These are phyloP conservation scores for Fusarium solani-melongenae DNA, from an alignment of 2,329 filamentous ascomycete species.

Conservation along the genomic window DNA sequence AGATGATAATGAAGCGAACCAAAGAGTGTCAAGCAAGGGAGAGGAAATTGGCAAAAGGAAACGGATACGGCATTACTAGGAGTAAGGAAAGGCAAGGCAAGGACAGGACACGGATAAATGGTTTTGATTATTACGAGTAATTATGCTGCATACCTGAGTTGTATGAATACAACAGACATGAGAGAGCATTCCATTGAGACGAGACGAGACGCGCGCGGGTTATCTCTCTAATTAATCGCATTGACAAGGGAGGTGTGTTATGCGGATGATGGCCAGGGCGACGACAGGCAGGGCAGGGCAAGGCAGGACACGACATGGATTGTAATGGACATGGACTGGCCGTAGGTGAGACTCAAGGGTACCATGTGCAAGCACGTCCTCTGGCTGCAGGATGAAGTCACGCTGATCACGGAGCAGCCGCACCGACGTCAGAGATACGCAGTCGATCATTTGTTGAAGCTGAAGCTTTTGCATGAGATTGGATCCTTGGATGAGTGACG, in stretches of 20 bases:
- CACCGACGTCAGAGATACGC: slow-evolving; percentile 34
- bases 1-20: slow-evolving; percentile 17
- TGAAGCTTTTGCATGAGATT: not conserved
- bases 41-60: slow-evolving; percentile 18
- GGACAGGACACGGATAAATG: slow-evolving; percentile 14
- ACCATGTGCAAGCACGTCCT: slow-evolving; percentile 27
- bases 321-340: not conserved
- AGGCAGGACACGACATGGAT: not conserved
- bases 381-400: slow-evolving; percentile 43
- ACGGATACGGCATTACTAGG: slow-evolving; percentile 25
- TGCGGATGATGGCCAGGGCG: slow-evolving; percentile 16
- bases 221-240: slow-evolving; percentile 25
- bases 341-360: slow-evolving; percentile 30
- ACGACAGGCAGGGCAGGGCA: not conserved
- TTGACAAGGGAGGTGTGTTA: slow-evolving; percentile 33
- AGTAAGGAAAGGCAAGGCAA: not conserved
- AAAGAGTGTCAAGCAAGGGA: slow-evolving; percentile 11
- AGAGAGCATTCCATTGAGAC: not conserved
- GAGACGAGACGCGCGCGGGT: not conserved
- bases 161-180: slow-evolving; percentile 37
- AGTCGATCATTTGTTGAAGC: not conserved
- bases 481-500: not conserved
- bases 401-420: slow-evolving; percentile 26
- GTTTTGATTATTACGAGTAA: slow-evolving; percentile 29
- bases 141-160: slow-evolving; percentile 34